Evolutionary conservation across 2,329 filamentous ascomycete species (phyloP).

Genomic region (Sarocladiaceae sp.): DNA sequence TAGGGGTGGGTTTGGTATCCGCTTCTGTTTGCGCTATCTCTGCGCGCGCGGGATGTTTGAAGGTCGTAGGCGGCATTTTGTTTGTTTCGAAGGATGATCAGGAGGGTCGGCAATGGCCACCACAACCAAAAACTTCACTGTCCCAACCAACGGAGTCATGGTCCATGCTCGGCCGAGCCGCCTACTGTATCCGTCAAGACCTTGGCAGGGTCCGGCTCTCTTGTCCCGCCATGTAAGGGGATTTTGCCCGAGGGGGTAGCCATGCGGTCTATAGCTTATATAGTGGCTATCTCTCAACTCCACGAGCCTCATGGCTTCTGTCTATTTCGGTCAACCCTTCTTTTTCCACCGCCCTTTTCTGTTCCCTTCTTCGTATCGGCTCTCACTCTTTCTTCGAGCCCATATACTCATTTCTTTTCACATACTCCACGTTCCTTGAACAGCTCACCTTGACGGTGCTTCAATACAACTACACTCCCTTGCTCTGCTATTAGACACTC

Average conservation of each 20-base stretch:
- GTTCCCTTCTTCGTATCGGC: slow-evolving; percentile 1
- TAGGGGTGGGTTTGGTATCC: too few relatives aligned
- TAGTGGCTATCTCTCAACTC: neutral
- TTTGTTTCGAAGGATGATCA: slow-evolving; percentile 3
- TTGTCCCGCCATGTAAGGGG: neutral
- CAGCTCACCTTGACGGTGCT: slow-evolving; percentile 1
- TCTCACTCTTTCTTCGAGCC: neutral
- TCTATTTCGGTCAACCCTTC: neutral
- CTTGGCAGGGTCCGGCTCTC: neutral
- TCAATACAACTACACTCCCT: neutral
- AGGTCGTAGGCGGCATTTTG: neutral
- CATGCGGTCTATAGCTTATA: neutral
- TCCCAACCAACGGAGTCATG: neutral
- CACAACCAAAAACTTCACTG: neutral
- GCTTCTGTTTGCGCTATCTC: too few relatives aligned
- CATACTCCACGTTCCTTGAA: neutral
- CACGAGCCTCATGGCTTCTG: neutral
- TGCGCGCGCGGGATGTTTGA: neutral
- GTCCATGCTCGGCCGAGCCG: neutral
- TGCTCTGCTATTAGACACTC: neutral
- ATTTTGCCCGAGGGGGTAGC: neutral
- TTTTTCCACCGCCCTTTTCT: neutral
- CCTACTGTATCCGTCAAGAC: neutral
- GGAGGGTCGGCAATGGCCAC: slow-evolving; percentile 2
- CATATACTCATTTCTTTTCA: neutral